Percentiles rank a stretch among this genome's conserved stretches.
These are phyloP conservation scores for Aphanocladium album DNA, from an alignment of 2,329 filamentous ascomycete species.

Conservation along the genomic window DNA sequence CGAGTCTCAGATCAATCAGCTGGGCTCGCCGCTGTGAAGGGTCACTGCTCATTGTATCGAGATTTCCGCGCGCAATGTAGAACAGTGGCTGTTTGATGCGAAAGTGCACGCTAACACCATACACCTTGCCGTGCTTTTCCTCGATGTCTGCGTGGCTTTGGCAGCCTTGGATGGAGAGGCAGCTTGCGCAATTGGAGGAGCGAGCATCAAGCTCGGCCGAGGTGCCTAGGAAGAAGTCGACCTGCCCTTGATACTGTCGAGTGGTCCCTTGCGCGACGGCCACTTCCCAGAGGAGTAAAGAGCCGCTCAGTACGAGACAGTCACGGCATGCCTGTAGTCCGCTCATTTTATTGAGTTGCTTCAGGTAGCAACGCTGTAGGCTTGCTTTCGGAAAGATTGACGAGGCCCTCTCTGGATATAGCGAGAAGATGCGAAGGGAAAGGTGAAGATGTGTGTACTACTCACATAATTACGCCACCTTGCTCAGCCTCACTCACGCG, in stretches of 20 bases:
- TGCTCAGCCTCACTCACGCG: too few relatives aligned
- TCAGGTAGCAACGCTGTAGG: too few relatives aligned
- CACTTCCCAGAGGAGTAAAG: not conserved
- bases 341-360: too few relatives aligned
- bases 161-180: not conserved
- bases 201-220: conserved; percentile 3
- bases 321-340: not conserved
- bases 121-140: not conserved
- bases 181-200: not conserved
- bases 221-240: conserved; percentile 7
- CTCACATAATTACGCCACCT: too few relatives aligned
- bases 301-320: not conserved
- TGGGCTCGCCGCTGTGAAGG: not conserved
- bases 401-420: too few relatives aligned
- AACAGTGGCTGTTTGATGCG: conserved; percentile 3
- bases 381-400: too few relatives aligned
- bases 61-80: conserved; percentile 2
- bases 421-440: too few relatives aligned
- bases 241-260: not conserved
- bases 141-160: not conserved
- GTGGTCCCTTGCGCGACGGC: not conserved
- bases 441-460: too few relatives aligned
- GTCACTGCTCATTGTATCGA: not conserved
- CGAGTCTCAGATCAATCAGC: not conserved
- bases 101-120: conserved; percentile 5